A percentile compares a stretch with the other conserved stretches of the same genome.
phyloP scores from a whole-genome alignment of 495 filamentous ascomycete genomes.

The Bacidia rubella region DNA sequence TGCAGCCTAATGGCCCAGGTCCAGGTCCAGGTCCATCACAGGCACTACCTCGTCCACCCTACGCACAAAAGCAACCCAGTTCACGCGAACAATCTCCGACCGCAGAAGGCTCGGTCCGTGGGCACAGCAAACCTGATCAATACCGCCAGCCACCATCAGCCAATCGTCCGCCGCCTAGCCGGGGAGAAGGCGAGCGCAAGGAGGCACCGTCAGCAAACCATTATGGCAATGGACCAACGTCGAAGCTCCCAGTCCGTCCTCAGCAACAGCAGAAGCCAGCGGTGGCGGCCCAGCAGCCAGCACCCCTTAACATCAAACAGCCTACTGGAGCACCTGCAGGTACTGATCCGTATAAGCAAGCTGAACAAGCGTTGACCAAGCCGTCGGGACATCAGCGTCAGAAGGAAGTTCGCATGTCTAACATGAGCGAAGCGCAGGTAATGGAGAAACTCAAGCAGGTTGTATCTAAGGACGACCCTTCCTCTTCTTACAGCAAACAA shows the following conservation, averaged over 20 bases:
- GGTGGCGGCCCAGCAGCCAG: constrained; percentile 26
- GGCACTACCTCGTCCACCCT: constrained; percentile 15
- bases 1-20: constrained; percentile 8
- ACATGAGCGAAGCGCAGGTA: constrained; percentile 90
- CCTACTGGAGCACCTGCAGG: constrained; percentile 31
- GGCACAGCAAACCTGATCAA: constrained; percentile 13
- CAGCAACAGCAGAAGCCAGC: constrained; percentile 33
- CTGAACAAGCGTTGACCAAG: constrained; percentile 71
- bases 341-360: constrained; percentile 57
- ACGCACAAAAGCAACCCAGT: constrained; percentile 23
- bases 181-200: constrained; percentile 16
- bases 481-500: constrained; percentile 89
- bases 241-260: constrained; percentile 40
- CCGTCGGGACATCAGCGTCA: constrained; percentile 51
- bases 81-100: constrained; percentile 26
- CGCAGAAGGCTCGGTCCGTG: constrained; percentile 17
- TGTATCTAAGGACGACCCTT: constrained; percentile 83
- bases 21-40: constrained; percentile 1
- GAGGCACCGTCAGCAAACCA: background rate
- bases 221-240: constrained; percentile 17
- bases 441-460: constrained; percentile 90
- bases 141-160: constrained; percentile 19
- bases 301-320: constrained; percentile 90
- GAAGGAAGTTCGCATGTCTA: constrained; percentile 91
- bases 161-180: constrained; percentile 6